Evolutionary conservation across 2,329 filamentous ascomycete genomes (phyloP), one percentile per base, ranked within the genome.

Genomic region (Aspergillus latus): DNA sequence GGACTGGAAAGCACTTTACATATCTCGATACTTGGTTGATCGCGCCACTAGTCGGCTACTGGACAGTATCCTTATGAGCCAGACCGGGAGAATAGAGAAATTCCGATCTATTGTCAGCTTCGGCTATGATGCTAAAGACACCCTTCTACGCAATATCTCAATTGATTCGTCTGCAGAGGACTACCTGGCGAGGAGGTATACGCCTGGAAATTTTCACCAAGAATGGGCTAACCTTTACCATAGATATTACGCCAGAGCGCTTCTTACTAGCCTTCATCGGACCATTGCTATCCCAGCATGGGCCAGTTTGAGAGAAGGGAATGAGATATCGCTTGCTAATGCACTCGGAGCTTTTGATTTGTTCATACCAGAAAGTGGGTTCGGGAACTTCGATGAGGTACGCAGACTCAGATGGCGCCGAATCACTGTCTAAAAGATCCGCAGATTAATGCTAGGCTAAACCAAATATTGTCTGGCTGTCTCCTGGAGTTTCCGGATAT

Each of bases 51-150:
- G 79, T 8, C 67, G 66, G 7, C 74, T 86, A 6, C 76, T 97
- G 55, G 80, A 92, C 60, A 81, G 78, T 30, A 85, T 96, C 56
- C 77, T 97, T 52, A 72, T 78, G n/a, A 86, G 83, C 32, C 89
- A 91, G 70, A 81, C 86, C 36, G 80, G 84, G 52, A 86, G 92
- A 16, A 81, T 91, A 55, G 80, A 81, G 54, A 86, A 87, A 66
- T 86, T 91, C 60, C 84, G 88, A 64, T 76, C 81, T 49, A 88
- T 97, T 59, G 85, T 89, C 52, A 76, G 80, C 29, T 80, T 87
- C 66, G 92, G 92, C 0, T 93, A 92, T 67, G 92, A 97, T 76
- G 89, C 88, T 45, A 97, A 97, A 71, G 92, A 97, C 71, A 87
- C 86, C 53, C 80, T 97, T 48, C 67, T 92, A 58, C 78, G 82